A percentile compares a stretch with the other conserved stretches of the same genome.
These are phyloP conservation scores for Talaromyces sp. DNA, from an alignment of 2,329 filamentous ascomycete genomes.

Conservation along the genomic window DNA sequence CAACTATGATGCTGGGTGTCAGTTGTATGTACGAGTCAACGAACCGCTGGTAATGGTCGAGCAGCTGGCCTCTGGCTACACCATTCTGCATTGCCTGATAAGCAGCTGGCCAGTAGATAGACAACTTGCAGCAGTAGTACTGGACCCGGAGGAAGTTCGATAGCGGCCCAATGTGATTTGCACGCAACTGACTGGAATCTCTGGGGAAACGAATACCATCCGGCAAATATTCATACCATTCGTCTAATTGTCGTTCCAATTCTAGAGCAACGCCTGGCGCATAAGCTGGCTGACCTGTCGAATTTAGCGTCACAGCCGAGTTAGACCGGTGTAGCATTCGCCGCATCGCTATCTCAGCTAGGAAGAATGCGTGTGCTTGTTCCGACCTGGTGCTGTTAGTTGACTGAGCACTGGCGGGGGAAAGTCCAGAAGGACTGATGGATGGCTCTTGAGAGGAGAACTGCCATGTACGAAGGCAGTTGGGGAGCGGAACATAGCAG, in stretches of 20 bases:
- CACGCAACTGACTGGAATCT: not conserved
- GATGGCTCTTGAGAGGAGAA: constrained; percentile 13
- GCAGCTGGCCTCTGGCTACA: constrained; percentile 2
- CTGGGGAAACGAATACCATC: constrained; percentile 19
- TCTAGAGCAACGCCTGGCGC: constrained; percentile 25
- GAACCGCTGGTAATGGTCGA: constrained; percentile 15
- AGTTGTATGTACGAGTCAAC: constrained; percentile 16
- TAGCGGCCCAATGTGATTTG: constrained; percentile 2
- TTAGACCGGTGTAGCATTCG: constrained; percentile 28
- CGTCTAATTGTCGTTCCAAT: constrained; percentile 24
- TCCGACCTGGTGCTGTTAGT: constrained; percentile 10
- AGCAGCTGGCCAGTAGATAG: constrained; percentile 27
- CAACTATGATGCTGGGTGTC: constrained; percentile 12
- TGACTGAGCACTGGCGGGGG: not conserved
- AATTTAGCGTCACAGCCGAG: constrained; percentile 16
- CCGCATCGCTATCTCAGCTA: constrained; percentile 30
- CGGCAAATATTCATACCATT: constrained; percentile 26
- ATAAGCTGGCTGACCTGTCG: constrained; percentile 14
- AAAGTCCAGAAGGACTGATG: not conserved
- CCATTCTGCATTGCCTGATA: constrained; percentile 18
- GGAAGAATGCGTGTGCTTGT: constrained; percentile 21
- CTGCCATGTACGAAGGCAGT: constrained; percentile 19
- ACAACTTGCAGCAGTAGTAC: constrained; percentile 23
- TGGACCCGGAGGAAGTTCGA: constrained; percentile 20
- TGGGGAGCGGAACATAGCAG: constrained; percentile 21